Base-by-base conservation (phyloP, 1,139 yeast species). In the Taiozyma sp. region DNA sequence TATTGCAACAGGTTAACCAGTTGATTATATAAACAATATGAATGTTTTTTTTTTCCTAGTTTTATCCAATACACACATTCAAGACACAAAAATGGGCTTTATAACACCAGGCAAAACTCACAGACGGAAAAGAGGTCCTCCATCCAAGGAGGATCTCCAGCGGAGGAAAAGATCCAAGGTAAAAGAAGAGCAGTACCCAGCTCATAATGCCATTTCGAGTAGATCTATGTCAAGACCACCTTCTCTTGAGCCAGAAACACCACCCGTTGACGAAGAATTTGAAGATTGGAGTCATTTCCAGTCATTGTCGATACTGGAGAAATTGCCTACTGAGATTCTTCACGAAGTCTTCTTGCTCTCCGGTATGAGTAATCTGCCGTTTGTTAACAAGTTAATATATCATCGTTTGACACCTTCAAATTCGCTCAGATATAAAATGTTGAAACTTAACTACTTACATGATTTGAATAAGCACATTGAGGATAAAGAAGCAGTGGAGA, bases 271-370 rank as follows among this genome's bases (percentile, higher is more conserved):
- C 5, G 39, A 38, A 38, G 41, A 38, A 38, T 8, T 13, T 32
- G 41, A 22, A 10, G 24, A 38, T 19, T 22, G 41, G 24, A 38
- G 41, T 12, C 41, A 38, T 10, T 38, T 38, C 8, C 34, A 36
- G 12, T 30, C 46, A 4, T 29, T 43, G 3, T 51, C 49, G 8
- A 51, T 55, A 13, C 34, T 61, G 2, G 62, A 59, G 30, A 50
- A 50, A 8, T 42, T 61, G 6, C 65, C 65, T 7, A 45, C 51
- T 6, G 65, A 61, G 46, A 49, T 61, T 8, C 41, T 60, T 2
- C 61, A 59, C 39, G 54, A 56, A 34, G 49, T 61, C 7, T 55
- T 59, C 38, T 41, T 54, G 8, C 38, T 41, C 9, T 39, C 57
- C 4, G 56, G 57, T 4, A 30, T 51, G n/a, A 50, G 50, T n/a